Base-by-base conservation (phyloP, 768 basidiomycete species). In the Mycena leptocephala region DNA sequence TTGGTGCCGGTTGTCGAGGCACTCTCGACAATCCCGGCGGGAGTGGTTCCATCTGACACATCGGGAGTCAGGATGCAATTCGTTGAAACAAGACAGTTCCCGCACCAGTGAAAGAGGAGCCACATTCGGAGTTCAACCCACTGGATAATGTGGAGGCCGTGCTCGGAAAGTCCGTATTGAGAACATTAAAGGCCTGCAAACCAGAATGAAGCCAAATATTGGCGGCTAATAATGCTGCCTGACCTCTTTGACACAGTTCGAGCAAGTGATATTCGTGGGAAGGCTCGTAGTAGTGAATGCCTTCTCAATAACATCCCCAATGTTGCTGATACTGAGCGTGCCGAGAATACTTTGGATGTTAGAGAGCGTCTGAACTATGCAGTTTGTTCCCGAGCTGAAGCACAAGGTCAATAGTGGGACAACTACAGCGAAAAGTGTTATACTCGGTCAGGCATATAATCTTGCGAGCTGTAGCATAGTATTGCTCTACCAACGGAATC, bases 391-490 rank as follows among this genome's bases (percentile, higher is more conserved):
- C 30, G 85, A 86, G 71, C 87, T 88, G 56, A 5, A 46, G 48
- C 63, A 35, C n/a, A 59, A 7, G 32, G 28, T 65, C 33, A n/a
- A 35, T 35, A 35, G 24, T 62, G 51, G n/a, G 13, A n/a, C 51
- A 58, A 46, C 33, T 28, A 20, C 39, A 35, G 28, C 10, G 35
- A 59, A 26, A 7, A 35, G 14, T 3, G 16, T 88, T 92, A 76
- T 80, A 95, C 95, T 94, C 89, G 72, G 92, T 88, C 79, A 95
- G 84, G 81, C 95, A 96, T 13, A 84, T 81, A 10, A 93, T 80
- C 76, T 93, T 82, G 66, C 94, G 88, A 5, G 86, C 86, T 2
- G 88, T 85, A 2, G 94, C 93, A 81, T 94, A 96, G 37, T 81
- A 87, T 55, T 80, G 78, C 80, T 94, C 86, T 24, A 94, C 88